Evolutionary conservation across 2,329 filamentous ascomycete species (phyloP).

Genomic region (Setomelanomma holmii): DNA sequence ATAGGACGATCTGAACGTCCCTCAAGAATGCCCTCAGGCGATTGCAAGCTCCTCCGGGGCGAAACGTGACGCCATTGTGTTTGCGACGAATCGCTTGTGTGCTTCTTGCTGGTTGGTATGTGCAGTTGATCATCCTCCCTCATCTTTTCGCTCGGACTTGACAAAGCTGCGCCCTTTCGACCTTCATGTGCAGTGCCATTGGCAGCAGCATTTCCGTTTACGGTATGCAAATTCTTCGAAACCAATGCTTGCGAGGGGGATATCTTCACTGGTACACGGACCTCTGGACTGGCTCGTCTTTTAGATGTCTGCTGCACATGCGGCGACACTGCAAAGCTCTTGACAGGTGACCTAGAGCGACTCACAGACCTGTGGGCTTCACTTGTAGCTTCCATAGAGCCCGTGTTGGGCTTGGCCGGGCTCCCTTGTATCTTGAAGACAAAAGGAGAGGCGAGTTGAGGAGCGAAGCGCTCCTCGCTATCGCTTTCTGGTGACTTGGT

Average conservation of each 20-base stretch:
- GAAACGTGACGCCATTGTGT: neutral
- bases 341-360: conserved; percentile 2
- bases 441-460: neutral
- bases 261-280: conserved; percentile 9
- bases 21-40: too few species aligned
- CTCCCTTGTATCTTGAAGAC: neutral
- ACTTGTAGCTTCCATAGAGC: neutral
- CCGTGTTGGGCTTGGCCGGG: neutral
- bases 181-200: neutral
- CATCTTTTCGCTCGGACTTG: neutral
- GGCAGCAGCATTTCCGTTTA: neutral
- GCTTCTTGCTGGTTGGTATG: conserved; percentile 5
- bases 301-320: neutral
- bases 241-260: neutral
- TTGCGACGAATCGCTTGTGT: neutral
- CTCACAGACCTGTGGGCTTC: neutral
- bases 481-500: too few species aligned
- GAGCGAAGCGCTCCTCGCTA: too few species aligned
- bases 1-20: conserved; percentile 32
- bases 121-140: neutral
- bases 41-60: too few species aligned
- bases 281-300: conserved; percentile 12
- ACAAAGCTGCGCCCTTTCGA: neutral
- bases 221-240: neutral
- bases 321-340: neutral